A percentile compares a stretch with the other conserved stretches of the same genome.
phyloP scores from a whole-genome alignment of 331 rosid species.

The Rosa hybrid region DNA sequence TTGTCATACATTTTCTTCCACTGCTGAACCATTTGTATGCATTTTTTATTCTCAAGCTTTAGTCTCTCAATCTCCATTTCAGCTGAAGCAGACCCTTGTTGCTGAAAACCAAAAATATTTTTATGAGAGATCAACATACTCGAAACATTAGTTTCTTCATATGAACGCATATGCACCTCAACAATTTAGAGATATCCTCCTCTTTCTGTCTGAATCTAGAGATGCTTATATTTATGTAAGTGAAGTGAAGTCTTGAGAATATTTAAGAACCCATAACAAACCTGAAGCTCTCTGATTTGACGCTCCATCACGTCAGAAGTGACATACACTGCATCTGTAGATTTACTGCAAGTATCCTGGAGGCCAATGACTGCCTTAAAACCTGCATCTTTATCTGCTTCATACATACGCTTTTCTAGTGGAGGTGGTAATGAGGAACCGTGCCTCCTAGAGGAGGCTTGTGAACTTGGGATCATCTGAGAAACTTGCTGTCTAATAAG shows the following conservation, averaged over 20 bases:
- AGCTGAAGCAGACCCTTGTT: slow-evolving; percentile 63
- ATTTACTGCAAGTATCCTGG: slow-evolving; percentile 26
- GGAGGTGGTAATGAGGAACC: slow-evolving; percentile 60
- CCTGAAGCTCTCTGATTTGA: slow-evolving; percentile 73
- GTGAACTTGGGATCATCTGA: slow-evolving; percentile 26
- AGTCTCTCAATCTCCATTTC: slow-evolving; percentile 78
- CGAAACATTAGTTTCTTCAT: neutral
- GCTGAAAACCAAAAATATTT: slow-evolving; percentile 35
- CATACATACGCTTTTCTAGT: slow-evolving; percentile 55
- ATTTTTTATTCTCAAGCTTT: slow-evolving; percentile 51
- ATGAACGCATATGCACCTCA: neutral
- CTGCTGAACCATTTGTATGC: slow-evolving; percentile 51
- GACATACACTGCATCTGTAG: slow-evolving; percentile 29
- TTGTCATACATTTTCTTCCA: slow-evolving; percentile 70
- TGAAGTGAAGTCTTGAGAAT: neutral
- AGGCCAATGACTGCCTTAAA: slow-evolving; percentile 37
- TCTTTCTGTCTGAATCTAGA: neutral
- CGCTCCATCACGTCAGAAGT: slow-evolving; percentile 45
- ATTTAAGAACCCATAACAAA: slow-evolving; percentile 23
- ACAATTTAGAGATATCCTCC: neutral
- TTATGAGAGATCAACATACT: neutral
- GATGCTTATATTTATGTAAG: neutral
- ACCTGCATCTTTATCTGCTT: slow-evolving; percentile 43
- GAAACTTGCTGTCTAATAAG: slow-evolving; percentile 46
- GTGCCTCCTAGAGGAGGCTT: slow-evolving; percentile 56